Evolutionary conservation across 345 rosid species (phyloP), one percentile per base, ranked within the genome.

Genomic region (Hibiscus mutabilis): DNA sequence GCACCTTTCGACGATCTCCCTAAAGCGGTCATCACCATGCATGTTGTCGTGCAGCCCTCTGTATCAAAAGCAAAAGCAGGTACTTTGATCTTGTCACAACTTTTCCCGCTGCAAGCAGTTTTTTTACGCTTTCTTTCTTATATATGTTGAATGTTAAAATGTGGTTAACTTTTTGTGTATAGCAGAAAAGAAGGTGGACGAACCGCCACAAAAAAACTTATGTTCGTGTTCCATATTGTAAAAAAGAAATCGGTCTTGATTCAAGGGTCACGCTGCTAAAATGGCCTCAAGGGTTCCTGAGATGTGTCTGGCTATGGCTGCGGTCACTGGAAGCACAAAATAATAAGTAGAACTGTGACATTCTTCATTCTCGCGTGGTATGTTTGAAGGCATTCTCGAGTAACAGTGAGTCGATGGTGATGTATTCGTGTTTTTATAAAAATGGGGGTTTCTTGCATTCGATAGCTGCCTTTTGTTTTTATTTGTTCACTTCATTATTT

Each of bases 1-100:
- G 84, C 63, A 72, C 97, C 93, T 4, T 90, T 92, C 73, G 93
- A 89, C 33, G 92, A 92, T 68, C 90, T 91, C 72, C 84, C 89
- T 10, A 84, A 81, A 56, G 91, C 85, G 12, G 87, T 85, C 70
- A 89, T 90, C 63, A 90, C 92, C 72, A 95, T 95, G 99, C 99
- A 95, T 70, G 97, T 95, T 69, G 97, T 92, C 7, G 97, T 89
- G 78, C 97, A 91, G 82, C 95, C 87, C 59, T 80, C 97, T 70
- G 63, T 84, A 65, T 74, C 87, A 1, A 95, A 91, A 80, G 78
- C 91, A 18, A 95, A 90, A 83, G 75, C 96, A 82, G 97, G 93
- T 90, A 82, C 29, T 49, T 77, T 13, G 1, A 57, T 63, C 61
- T 31, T 21, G 25, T 24, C 58, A 4, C 1, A 15, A 57, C 21